Conservation (phyloP, 2,329 filamentous ascomycete species). For the Colletotrichum spinosum region DNA sequence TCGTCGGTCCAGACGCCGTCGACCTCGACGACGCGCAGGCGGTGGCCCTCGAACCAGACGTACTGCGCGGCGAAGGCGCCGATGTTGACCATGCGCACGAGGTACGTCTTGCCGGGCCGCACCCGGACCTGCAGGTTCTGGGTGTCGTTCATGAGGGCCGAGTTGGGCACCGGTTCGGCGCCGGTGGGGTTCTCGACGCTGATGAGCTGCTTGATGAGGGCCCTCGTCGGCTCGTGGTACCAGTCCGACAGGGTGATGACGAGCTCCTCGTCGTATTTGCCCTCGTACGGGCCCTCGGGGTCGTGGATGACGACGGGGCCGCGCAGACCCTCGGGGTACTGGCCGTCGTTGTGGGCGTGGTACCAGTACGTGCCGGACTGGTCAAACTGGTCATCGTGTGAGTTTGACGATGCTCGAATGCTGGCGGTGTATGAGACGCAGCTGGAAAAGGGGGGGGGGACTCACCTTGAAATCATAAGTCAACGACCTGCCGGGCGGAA, state of each 20-base stretch:
- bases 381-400: constrained; percentile 25
- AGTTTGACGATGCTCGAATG: not conserved
- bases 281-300: constrained; percentile 58
- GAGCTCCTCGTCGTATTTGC: constrained; percentile 64
- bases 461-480: constrained; percentile 68
- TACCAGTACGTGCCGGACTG: constrained; percentile 65
- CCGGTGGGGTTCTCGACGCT: constrained; percentile 61
- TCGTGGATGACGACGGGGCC: constrained; percentile 68
- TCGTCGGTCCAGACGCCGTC: constrained; percentile 63
- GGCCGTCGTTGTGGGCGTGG: constrained; percentile 58
- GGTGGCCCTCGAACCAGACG: constrained; percentile 58
- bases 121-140: constrained; percentile 56
- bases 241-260: constrained; percentile 69
- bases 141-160: constrained; percentile 65
- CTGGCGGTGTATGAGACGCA: too few species aligned
- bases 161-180: constrained; percentile 65
- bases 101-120: constrained; percentile 61
- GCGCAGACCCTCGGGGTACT: constrained; percentile 70
- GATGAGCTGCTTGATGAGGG: constrained; percentile 59
- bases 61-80: constrained; percentile 63
- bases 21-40: constrained; percentile 60
- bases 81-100: constrained; percentile 65
- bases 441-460: not conserved
- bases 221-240: constrained; percentile 68
- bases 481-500: constrained; percentile 63